Conservation (phyloP, 2,329 filamentous ascomycete genomes). For the Claviceps pazoutovae region DNA sequence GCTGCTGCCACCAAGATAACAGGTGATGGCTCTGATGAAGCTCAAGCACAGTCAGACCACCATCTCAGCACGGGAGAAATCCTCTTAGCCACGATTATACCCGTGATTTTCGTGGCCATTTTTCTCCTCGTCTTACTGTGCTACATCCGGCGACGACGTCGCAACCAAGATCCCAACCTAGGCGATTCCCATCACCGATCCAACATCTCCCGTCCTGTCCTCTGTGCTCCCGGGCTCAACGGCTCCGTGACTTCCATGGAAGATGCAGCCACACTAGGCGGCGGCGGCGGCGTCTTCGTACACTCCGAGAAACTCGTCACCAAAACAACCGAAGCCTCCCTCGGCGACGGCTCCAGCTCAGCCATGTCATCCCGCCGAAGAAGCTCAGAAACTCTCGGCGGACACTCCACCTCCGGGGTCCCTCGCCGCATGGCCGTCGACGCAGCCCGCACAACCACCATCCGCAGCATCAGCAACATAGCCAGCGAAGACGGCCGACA, state of each 20-base stretch:
- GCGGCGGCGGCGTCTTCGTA: not conserved
- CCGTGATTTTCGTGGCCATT: constrained; percentile 23
- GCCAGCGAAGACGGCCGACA: constrained; percentile 14
- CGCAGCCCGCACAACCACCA: constrained; percentile 10
- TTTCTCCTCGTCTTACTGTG: constrained; percentile 20
- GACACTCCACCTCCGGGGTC: constrained; percentile 11
- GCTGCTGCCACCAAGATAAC: constrained; percentile 12
- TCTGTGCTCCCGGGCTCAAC: constrained; percentile 15
- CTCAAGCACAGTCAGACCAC: constrained; percentile 9
- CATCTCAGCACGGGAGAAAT: constrained; percentile 21
- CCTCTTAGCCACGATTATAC: constrained; percentile 30
- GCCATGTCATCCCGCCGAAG: constrained; percentile 10
- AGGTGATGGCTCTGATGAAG: constrained; percentile 6
- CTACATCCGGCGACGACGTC: constrained; percentile 19
- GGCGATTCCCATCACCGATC: constrained; percentile 17
- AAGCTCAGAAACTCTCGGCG: constrained; percentile 16
- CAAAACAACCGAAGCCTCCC: constrained; percentile 10
- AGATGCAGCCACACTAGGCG: constrained; percentile 11
- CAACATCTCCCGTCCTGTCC: constrained; percentile 21
- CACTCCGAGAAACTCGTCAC: constrained; percentile 8
- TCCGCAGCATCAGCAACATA: constrained; percentile 10
- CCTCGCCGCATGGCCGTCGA: constrained; percentile 14
- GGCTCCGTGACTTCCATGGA: constrained; percentile 13
- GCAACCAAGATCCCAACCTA: constrained; percentile 15
- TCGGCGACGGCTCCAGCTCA: constrained; percentile 13